Evolutionary conservation across 2,329 filamentous ascomycete species (phyloP).

Genomic region (Neonectria neomacrospora): DNA sequence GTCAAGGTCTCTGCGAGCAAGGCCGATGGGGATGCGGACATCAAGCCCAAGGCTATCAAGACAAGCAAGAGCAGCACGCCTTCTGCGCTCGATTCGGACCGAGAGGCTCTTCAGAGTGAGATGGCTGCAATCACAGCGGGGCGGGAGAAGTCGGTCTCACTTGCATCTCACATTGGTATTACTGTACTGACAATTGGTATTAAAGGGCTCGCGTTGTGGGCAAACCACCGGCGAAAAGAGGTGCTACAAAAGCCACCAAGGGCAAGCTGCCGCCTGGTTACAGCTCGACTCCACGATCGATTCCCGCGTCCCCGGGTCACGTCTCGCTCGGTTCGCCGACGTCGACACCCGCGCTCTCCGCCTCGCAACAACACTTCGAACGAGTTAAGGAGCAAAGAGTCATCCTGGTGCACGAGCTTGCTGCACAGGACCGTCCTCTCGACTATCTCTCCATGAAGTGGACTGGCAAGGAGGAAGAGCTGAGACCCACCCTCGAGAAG

Average conservation of each 20-base stretch:
- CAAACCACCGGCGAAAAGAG: conserved; percentile 49
- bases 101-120: conserved; percentile 60
- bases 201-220: conserved; percentile 51
- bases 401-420: conserved; percentile 70
- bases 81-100: conserved; percentile 60
- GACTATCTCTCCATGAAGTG: conserved; percentile 63
- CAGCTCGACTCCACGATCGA: conserved; percentile 52
- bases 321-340: conserved; percentile 66
- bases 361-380: conserved; percentile 63
- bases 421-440: conserved; percentile 62
- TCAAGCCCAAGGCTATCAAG: conserved; percentile 46
- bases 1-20: conserved; percentile 44
- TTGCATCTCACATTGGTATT: conserved; percentile 23
- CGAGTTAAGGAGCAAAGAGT: conserved; percentile 64
- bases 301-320: conserved; percentile 66
- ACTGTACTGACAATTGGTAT: conserved; percentile 43
- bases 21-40: conserved; percentile 45
- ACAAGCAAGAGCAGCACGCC: conserved; percentile 51
- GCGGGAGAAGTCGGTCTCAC: conserved; percentile 50
- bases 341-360: conserved; percentile 59
- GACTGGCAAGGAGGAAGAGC: conserved; percentile 63
- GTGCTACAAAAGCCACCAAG: conserved; percentile 55
- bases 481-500: conserved; percentile 66
- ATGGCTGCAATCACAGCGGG: conserved; percentile 51
- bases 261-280: conserved; percentile 55